Base-by-base conservation (phyloP, 2,329 filamentous ascomycete genomes). In the Aspergillus sojae region DNA sequence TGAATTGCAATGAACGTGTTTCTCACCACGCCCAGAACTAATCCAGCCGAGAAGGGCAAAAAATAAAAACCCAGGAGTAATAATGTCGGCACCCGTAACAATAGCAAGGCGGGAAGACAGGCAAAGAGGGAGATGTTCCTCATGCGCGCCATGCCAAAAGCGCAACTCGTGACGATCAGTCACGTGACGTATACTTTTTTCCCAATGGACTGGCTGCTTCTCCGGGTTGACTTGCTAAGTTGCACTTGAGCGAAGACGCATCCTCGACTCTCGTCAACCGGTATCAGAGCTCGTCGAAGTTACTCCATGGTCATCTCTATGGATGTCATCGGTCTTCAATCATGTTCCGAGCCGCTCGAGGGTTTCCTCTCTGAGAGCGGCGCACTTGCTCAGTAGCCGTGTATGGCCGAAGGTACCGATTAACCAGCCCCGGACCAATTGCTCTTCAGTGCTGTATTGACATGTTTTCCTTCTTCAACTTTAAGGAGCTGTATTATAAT, bases 271-370 rank as follows among this genome's bases (percentile, higher is more conserved):
- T 16, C 41, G 14, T 39, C 48, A 46, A 32, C 34, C 19, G 66
- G 48, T 60, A 32, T 53, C 46, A 50, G 57, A 54, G 60, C 63
- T 59, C 34, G 60, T 34, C 32, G 26, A 62, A 55, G 52, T 53
- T 45, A 52, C 66, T 61, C 52, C 65, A 60, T 72, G 70, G 72
- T 68, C 62, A 70, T 69, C 65, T 78, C 78, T 72, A 79, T 79
- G 77, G 77, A 79, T 79, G 77, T 79, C 77, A 79, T 77, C 74
- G 66, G 76, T 72, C 70, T 71, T 74, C 65, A 77, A 74, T 74
- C 71, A 78, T 78, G 75, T 69, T 65, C 71, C 73, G 67, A 71
- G 72, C 71, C 73, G 73, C 73, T 75, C 71, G 72, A 72, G 75
- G 72, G 70, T 73, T 67, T 68, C 69, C 65, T 75, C 75, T 73